A percentile compares a stretch with the other conserved stretches of the same genome.
Evolutionary conservation across 805 yeast species (phyloP).

Genomic region (Hanseniaspora valbyensis): DNA sequence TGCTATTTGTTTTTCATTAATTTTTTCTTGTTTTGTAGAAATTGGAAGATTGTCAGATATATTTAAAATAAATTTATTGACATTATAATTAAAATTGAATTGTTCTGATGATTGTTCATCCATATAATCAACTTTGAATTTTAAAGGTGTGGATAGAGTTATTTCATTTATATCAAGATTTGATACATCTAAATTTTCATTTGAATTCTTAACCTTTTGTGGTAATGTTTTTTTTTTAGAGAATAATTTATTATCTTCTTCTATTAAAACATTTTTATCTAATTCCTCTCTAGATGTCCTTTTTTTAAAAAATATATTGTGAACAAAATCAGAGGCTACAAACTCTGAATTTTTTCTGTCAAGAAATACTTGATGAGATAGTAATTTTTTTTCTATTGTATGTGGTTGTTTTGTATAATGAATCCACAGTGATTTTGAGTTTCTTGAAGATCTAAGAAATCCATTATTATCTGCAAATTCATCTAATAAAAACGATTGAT

Average conservation of each 20-base stretch:
- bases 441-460: background rate
- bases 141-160: conserved; percentile 3
- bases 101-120: conserved; percentile 17
- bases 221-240: background rate
- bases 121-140: conserved; percentile 9
- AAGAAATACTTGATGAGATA: background rate
- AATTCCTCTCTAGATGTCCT: too few species aligned
- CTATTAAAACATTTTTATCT: too few species aligned
- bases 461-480: background rate
- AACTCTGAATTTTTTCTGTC: background rate
- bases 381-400: background rate
- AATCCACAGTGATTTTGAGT: background rate
- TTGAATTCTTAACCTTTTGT: background rate
- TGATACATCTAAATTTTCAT: background rate
- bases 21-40: background rate
- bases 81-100: conserved; percentile 4
- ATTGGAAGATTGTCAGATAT: background rate
- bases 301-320: too few species aligned
- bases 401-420: background rate
- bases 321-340: background rate
- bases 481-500: background rate
- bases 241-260: too few species aligned
- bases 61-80: background rate
- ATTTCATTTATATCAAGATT: background rate
- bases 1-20: background rate